phyloP scores from a whole-genome alignment of 331 rosid genomes.

The Saraca asoca region DNA sequence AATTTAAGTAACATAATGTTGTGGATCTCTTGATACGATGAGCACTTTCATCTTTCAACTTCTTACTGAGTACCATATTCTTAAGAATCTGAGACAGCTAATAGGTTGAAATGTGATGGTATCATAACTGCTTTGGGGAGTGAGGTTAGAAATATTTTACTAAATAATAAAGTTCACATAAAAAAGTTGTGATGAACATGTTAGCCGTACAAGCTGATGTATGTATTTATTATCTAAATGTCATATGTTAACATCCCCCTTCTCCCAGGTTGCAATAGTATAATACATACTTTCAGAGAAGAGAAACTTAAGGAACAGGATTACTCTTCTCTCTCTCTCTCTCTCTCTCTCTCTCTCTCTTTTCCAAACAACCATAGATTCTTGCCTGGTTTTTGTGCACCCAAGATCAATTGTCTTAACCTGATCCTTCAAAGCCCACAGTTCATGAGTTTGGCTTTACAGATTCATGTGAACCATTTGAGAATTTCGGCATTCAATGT shows the following conservation, averaged over 20 bases:
- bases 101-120: constrained; percentile 11
- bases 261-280: background rate
- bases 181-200: no score
- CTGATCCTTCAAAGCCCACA: background rate
- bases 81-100: constrained; percentile 10
- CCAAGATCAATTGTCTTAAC: background rate
- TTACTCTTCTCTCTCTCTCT: background rate
- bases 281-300: background rate
- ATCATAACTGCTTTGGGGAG: background rate
- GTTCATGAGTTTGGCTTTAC: constrained; percentile 1
- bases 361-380: constrained; percentile 3
- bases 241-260: background rate
- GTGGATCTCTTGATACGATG: constrained; percentile 11
- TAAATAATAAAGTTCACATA: no score
- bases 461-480: constrained; percentile 7
- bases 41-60: background rate
- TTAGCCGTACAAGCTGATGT: background rate
- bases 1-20: background rate
- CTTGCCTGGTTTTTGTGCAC: constrained; percentile 14
- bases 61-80: constrained; percentile 4
- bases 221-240: background rate
- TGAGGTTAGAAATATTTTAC: constrained; percentile 7
- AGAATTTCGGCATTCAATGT: background rate
- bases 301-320: constrained; percentile 4
- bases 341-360: background rate